These are phyloP conservation scores for Rhodomyrtus tomentosa DNA, from an alignment of 345 rosid genomes.

Conservation along the genomic window DNA sequence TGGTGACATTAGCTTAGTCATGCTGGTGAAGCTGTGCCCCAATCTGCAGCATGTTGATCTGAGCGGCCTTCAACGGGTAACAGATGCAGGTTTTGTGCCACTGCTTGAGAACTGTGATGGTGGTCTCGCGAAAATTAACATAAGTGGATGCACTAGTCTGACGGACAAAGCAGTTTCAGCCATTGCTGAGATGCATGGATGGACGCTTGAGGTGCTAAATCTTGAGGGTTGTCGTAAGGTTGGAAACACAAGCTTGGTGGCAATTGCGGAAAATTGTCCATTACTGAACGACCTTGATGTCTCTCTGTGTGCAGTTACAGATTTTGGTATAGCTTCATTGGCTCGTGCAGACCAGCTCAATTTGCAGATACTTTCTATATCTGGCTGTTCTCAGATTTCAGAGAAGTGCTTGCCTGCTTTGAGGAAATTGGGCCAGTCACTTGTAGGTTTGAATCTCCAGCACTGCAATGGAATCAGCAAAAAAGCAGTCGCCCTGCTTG, in stretches of 20 bases:
- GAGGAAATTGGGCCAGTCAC: slow-evolving; percentile 42
- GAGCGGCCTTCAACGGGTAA: slow-evolving; percentile 50
- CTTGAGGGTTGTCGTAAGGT: slow-evolving; percentile 64
- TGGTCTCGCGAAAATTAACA: slow-evolving; percentile 70
- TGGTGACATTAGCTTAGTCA: slow-evolving; percentile 53
- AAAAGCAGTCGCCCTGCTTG: slow-evolving; percentile 39
- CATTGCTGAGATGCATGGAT: slow-evolving; percentile 48
- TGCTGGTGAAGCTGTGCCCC: slow-evolving; percentile 74
- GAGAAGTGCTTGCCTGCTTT: slow-evolving; percentile 51
- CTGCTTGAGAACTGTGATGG: slow-evolving; percentile 38
- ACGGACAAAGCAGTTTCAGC: slow-evolving; percentile 48
- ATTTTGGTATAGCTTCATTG: slow-evolving; percentile 48
- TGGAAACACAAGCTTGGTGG: slow-evolving; percentile 49
- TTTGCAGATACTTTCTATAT: slow-evolving; percentile 64
- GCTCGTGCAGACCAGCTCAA: slow-evolving; percentile 42
- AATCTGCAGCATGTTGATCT: slow-evolving; percentile 55
- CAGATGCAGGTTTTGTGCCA: slow-evolving; percentile 65
- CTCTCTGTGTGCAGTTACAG: slow-evolving; percentile 56
- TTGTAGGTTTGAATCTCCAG: slow-evolving; percentile 73
- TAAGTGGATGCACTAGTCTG: slow-evolving; percentile 64
- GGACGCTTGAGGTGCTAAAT: slow-evolving; percentile 65
- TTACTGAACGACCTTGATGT: slow-evolving; percentile 72
- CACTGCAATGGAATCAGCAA: slow-evolving; percentile 60
- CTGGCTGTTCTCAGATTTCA: slow-evolving; percentile 59
- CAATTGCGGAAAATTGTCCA: slow-evolving; percentile 58